phyloP scores from a whole-genome alignment of 1,284 basidiomycete species.

The Puccinia coronata region DNA sequence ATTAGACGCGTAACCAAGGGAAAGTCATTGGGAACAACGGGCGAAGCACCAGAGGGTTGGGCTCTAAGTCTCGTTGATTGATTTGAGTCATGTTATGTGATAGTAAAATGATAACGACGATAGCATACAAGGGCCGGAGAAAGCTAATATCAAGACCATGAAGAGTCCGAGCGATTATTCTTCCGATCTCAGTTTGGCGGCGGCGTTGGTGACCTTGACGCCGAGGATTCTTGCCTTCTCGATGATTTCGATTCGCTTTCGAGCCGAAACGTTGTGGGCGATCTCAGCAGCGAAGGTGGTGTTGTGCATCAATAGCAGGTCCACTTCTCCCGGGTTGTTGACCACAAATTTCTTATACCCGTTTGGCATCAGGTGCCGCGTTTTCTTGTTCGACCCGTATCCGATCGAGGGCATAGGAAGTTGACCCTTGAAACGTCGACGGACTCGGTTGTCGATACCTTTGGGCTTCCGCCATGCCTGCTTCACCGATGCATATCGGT shows the following conservation, averaged over 20 bases:
- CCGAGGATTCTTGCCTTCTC: slow-evolving; percentile 62
- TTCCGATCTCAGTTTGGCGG: slow-evolving; percentile 93
- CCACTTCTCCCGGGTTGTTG: slow-evolving; percentile 85
- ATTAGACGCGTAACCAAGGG: not conserved
- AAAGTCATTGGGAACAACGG: not conserved
- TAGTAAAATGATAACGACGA: slow-evolving; percentile 8
- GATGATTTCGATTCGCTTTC: slow-evolving; percentile 90
- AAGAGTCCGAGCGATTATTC: slow-evolving; percentile 61
- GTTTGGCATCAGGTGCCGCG: slow-evolving; percentile 88
- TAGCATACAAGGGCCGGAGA: slow-evolving; percentile 8
- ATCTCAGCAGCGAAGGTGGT: slow-evolving; percentile 94
- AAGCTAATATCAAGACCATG: slow-evolving; percentile 5
- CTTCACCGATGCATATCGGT: slow-evolving; percentile 91
- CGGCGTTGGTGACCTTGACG: slow-evolving; percentile 82
- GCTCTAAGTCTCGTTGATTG: not conserved
- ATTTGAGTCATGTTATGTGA: not conserved
- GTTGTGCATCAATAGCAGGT: slow-evolving; percentile 97
- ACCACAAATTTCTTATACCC: slow-evolving; percentile 93
- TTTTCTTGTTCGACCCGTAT: slow-evolving; percentile 68
- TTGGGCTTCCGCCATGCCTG: slow-evolving; percentile 82
- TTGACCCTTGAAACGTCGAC: slow-evolving; percentile 94
- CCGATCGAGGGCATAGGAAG: slow-evolving; percentile 76
- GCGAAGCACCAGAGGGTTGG: not conserved
- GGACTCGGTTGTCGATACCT: slow-evolving; percentile 62
- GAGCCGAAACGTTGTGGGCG: slow-evolving; percentile 94